Conservation (phyloP, 495 filamentous ascomycete species). For the Lindgomyces ingoldianus region DNA sequence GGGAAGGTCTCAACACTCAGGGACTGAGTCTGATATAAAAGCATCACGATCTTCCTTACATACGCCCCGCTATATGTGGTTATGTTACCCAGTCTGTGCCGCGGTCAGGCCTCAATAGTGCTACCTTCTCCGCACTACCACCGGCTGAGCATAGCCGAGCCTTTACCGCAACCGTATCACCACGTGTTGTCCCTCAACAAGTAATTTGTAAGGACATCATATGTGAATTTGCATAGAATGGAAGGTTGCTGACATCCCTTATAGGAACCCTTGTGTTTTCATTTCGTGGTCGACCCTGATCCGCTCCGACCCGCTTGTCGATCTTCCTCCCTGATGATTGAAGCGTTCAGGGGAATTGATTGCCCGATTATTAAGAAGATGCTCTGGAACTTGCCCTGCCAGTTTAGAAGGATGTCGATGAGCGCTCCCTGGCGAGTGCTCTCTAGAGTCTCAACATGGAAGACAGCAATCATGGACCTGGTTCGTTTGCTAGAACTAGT, state of each 20-base stretch:
- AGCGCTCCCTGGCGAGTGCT: no score
- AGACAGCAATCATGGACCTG: no score
- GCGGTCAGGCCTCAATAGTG: background rate
- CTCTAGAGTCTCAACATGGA: no score
- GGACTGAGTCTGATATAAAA: slow-evolving; percentile 5
- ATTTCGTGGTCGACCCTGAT: background rate
- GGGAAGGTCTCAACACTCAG: slow-evolving; percentile 4
- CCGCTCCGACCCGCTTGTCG: no score
- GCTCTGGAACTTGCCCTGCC: no score
- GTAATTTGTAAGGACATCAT: background rate
- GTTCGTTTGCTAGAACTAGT: no score
- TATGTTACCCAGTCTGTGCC: no score
- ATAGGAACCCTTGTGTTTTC: background rate
- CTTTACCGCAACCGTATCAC: background rate
- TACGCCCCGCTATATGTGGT: background rate
- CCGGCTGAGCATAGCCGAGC: slow-evolving; percentile 28
- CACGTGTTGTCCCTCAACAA: background rate
- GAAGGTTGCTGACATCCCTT: background rate
- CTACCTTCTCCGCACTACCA: slow-evolving; percentile 15
- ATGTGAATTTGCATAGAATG: background rate
- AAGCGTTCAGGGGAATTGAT: no score
- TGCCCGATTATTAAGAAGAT: no score
- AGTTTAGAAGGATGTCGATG: no score
- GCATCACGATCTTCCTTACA: background rate
- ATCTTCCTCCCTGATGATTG: background rate